These are phyloP conservation scores for Metarhizium album DNA, from an alignment of 2,329 filamentous ascomycete genomes.

Conservation along the genomic window DNA sequence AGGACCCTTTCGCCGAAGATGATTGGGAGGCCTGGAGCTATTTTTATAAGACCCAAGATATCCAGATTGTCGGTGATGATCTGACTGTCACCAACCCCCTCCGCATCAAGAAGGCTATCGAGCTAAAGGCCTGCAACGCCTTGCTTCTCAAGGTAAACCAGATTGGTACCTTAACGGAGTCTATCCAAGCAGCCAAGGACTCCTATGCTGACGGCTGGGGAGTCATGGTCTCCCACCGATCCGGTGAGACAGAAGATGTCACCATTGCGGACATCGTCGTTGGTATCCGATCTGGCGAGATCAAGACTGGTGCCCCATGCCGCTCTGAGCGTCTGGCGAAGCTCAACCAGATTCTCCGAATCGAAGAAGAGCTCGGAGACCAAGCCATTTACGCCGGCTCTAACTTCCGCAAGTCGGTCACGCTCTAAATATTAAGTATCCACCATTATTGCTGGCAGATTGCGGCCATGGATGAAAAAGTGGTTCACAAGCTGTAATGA, in stretches of 20 bases:
- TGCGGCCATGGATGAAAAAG: background rate
- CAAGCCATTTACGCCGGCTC: constrained; percentile 85
- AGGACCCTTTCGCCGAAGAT: constrained; percentile 98
- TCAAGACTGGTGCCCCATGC: constrained; percentile 96
- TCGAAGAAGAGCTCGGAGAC: constrained; percentile 95
- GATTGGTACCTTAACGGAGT: constrained; percentile 97
- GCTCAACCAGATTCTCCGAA: constrained; percentile 99
- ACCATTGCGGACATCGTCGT: constrained; percentile 98
- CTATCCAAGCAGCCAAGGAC: constrained; percentile 98
- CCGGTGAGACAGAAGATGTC: constrained; percentile 98
- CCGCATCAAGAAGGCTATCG: constrained; percentile 99
- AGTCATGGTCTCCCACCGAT: constrained; percentile 99
- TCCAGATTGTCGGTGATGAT: constrained; percentile 98
- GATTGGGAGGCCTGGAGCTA: constrained; percentile 99
- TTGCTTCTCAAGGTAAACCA: constrained; percentile 99
- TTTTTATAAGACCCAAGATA: constrained; percentile 98
- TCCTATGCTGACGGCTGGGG: constrained; percentile 93
- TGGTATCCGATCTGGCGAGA: constrained; percentile 91
- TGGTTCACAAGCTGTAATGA: background rate
- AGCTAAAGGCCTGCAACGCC: constrained; percentile 97
- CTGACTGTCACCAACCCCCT: constrained; percentile 98
- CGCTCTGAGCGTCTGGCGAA: constrained; percentile 98
- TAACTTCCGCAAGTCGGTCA: constrained; percentile 86
- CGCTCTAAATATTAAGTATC: constrained; percentile 53
- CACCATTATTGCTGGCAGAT: background rate